These are phyloP conservation scores for Candida michaelii DNA, from an alignment of 805 yeast species.

Conservation along the genomic window DNA sequence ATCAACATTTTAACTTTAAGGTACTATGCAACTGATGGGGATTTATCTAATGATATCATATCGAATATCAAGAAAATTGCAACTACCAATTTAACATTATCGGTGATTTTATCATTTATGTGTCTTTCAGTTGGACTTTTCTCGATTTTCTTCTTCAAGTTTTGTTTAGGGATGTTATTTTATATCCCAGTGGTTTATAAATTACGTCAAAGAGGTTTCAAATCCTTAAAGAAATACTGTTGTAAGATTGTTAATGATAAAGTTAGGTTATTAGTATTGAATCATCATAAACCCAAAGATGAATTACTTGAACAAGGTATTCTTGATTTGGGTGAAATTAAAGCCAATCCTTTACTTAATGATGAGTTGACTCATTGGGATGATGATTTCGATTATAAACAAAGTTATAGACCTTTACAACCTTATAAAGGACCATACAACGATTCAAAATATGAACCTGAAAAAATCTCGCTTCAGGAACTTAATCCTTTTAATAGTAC, in stretches of 20 bases:
- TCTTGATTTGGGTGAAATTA: slow-evolving; percentile 23
- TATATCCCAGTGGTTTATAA: slow-evolving; percentile 52
- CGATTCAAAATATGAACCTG: too few species aligned
- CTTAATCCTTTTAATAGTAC: slow-evolving; percentile 17
- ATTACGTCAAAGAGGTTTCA: slow-evolving; percentile 34
- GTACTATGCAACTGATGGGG: slow-evolving; percentile 50
- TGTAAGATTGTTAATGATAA: slow-evolving; percentile 57
- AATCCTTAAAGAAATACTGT: slow-evolving; percentile 59
- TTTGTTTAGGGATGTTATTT: slow-evolving; percentile 53
- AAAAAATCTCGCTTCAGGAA: slow-evolving; percentile 8
- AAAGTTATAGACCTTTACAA: slow-evolving; percentile 5
- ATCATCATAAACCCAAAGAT: slow-evolving; percentile 36
- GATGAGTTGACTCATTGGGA: slow-evolving; percentile 10
- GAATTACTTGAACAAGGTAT: slow-evolving; percentile 33
- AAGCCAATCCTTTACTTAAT: slow-evolving; percentile 28
- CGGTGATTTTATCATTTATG: slow-evolving; percentile 75
- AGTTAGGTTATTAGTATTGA: slow-evolving; percentile 51
- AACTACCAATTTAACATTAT: slow-evolving; percentile 58
- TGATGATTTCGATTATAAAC: slow-evolving; percentile 11
- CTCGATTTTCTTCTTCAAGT: slow-evolving; percentile 61
- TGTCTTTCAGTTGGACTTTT: slow-evolving; percentile 71
- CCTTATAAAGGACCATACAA: too few species aligned
- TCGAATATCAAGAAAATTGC: slow-evolving; percentile 57
- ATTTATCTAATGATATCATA: slow-evolving; percentile 41
- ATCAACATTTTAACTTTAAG: slow-evolving; percentile 71